Evolutionary conservation across 2,329 filamentous ascomycete genomes (phyloP).

Genomic region (Colletotrichum incanum): DNA sequence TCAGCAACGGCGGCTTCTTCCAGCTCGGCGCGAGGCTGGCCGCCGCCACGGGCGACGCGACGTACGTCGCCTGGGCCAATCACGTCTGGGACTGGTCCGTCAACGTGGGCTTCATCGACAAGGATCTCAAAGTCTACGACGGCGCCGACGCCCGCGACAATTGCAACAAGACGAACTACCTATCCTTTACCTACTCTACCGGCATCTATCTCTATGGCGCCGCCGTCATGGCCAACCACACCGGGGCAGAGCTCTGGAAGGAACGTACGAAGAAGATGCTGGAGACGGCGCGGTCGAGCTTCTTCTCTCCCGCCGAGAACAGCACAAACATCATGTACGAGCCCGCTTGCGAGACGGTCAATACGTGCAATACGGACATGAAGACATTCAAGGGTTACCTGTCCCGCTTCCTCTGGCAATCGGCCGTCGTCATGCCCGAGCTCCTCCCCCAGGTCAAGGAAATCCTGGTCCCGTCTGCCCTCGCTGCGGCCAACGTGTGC

Average conservation of each 20-base stretch:
- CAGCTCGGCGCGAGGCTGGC: constrained; percentile 84
- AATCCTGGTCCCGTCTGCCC: constrained; percentile 66
- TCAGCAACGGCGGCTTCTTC: constrained; percentile 88
- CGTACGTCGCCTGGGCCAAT: constrained; percentile 77
- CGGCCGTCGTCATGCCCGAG: constrained; percentile 70
- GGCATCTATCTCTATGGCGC: constrained; percentile 78
- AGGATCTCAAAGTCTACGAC: constrained; percentile 72
- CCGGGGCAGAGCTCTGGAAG: constrained; percentile 67
- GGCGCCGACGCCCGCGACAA: constrained; percentile 70
- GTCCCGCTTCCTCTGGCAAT: constrained; percentile 74
- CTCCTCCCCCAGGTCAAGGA: constrained; percentile 63
- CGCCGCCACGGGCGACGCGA: constrained; percentile 77
- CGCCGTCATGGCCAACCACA: constrained; percentile 75
- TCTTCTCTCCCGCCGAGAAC: constrained; percentile 68
- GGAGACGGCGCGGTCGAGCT: constrained; percentile 62
- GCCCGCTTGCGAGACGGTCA: constrained; percentile 73
- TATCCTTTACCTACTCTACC: constrained; percentile 77
- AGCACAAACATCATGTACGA: constrained; percentile 76
- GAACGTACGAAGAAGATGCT: constrained; percentile 68
- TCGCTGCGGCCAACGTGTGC: constrained; percentile 71
- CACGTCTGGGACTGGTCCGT: constrained; percentile 78
- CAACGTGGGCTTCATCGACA: constrained; percentile 70
- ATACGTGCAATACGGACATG: constrained; percentile 75
- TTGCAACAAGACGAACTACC: constrained; percentile 67
- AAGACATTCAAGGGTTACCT: constrained; percentile 79